Conservation (phyloP, 192 early-diverging fungal genomes). For the Rhizoclosmatium globosum region DNA sequence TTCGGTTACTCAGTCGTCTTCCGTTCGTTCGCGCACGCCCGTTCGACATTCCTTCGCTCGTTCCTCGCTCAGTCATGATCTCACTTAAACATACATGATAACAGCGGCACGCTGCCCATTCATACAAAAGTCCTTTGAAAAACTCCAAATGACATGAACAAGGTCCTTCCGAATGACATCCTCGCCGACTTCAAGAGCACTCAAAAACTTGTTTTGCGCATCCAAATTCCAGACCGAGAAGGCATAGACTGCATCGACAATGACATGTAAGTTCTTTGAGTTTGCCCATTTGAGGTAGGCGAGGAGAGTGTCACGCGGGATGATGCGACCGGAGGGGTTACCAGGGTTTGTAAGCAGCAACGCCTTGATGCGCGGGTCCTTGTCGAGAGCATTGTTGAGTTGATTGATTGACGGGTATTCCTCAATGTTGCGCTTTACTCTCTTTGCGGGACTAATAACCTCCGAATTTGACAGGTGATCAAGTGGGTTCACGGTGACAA, state of each 20-base stretch:
- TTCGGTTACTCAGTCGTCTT: too few relatives aligned
- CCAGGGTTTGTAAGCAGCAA: conserved; percentile 79
- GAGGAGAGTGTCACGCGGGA: conserved; percentile 61
- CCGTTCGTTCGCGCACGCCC: too few relatives aligned
- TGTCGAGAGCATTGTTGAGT: conserved; percentile 4
- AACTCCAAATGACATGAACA: conserved; percentile 77
- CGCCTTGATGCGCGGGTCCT: conserved; percentile 45
- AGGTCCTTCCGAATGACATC: background rate
- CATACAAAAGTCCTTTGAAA: conserved; percentile 87
- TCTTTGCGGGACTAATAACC: too few relatives aligned
- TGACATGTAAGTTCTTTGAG: conserved; percentile 66
- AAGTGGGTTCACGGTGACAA: conserved; percentile 4
- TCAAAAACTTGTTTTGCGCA: background rate
- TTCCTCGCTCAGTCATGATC: too few relatives aligned
- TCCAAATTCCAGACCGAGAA: conserved; percentile 34
- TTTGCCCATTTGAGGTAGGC: conserved; percentile 71
- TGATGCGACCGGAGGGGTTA: conserved; percentile 67
- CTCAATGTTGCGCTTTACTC: background rate
- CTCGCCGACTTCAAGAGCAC: background rate
- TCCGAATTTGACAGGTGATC: background rate
- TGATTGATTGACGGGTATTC: conserved; percentile 11
- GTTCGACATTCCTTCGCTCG: too few relatives aligned
- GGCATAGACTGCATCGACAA: conserved; percentile 86
- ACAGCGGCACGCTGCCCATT: conserved; percentile 78
- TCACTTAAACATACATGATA: conserved; percentile 51